Conservation (phyloP, 2,329 filamentous ascomycete species). For the Fusarium xyrophilum region DNA sequence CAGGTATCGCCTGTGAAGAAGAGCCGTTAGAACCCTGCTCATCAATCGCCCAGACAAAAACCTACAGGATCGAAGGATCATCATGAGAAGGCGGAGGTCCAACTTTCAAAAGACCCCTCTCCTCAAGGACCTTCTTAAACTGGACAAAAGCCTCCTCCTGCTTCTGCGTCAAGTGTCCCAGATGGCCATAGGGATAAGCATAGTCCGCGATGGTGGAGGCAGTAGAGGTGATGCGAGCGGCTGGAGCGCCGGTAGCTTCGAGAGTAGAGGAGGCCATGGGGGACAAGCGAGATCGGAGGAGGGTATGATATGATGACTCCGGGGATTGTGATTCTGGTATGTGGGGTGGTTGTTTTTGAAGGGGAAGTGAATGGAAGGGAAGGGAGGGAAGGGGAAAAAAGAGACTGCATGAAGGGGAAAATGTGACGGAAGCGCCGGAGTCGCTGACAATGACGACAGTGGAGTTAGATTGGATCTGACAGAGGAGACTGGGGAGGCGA, state of each 20-base stretch:
- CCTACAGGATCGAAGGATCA: slow-evolving; percentile 75
- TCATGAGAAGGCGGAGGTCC: slow-evolving; percentile 69
- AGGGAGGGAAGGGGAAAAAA: background rate
- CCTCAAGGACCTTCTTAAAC: slow-evolving; percentile 74
- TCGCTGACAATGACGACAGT: slow-evolving; percentile 27
- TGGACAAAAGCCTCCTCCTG: slow-evolving; percentile 71
- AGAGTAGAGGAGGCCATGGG: slow-evolving; percentile 41
- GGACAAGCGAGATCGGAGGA: slow-evolving; percentile 10
- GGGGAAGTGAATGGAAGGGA: background rate
- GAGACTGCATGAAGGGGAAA: slow-evolving; percentile 16
- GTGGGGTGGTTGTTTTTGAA: slow-evolving; percentile 5
- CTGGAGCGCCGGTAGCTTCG: slow-evolving; percentile 36
- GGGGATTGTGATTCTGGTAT: background rate
- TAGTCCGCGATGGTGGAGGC: slow-evolving; percentile 47
- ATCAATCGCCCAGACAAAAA: slow-evolving; percentile 16
- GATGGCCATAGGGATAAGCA: slow-evolving; percentile 77
- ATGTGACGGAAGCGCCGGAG: slow-evolving; percentile 37
- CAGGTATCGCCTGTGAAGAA: slow-evolving; percentile 74
- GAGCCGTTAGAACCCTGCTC: slow-evolving; percentile 22
- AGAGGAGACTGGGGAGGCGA: slow-evolving; percentile 6
- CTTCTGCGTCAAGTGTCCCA: slow-evolving; percentile 74
- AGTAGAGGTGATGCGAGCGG: slow-evolving; percentile 42
- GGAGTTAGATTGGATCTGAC: slow-evolving; percentile 26
- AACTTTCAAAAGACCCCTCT: slow-evolving; percentile 69
- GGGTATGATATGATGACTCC: background rate